Percentiles rank a stretch among this genome's conserved stretches.
Evolutionary conservation across 371 early-diverging fungal species (phyloP).

Genomic region (Rhizopus stolonifer): DNA sequence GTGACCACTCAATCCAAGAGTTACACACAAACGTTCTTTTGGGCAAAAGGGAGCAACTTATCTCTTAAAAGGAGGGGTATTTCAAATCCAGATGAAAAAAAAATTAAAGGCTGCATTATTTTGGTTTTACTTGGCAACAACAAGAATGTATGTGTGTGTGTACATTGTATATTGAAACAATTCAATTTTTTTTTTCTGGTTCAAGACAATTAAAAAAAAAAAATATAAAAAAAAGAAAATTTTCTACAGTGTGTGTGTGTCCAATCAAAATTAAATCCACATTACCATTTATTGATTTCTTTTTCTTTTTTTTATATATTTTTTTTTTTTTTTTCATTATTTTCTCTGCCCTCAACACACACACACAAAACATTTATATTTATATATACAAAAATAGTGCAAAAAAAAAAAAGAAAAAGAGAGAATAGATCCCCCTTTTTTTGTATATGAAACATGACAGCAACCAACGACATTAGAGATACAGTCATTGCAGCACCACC

Average conservation of each 20-base stretch:
- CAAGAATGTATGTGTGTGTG: too few relatives aligned
- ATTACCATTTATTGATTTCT: not conserved
- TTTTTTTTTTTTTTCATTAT: not conserved
- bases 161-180: not conserved
- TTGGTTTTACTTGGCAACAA: too few relatives aligned
- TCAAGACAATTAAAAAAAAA: too few relatives aligned
- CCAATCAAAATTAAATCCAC: not conserved
- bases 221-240: not conserved
- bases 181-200: not conserved
- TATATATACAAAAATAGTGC: too few relatives aligned
- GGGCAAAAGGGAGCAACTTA: too few relatives aligned
- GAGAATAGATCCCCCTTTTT: not conserved
- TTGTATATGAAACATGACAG: not conserved
- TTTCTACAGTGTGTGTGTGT: too few relatives aligned
- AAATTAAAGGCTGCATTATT: too few relatives aligned
- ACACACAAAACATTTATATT: not conserved
- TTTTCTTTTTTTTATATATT: not conserved
- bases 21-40: too few relatives aligned
- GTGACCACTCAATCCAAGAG: too few relatives aligned
- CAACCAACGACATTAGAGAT: not conserved
- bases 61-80: too few relatives aligned
- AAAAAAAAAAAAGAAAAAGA: not conserved
- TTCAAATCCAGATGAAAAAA: too few relatives aligned
- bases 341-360: not conserved
- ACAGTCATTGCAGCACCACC: slow-evolving; percentile 29